Percentiles rank a stretch among this genome's conserved stretches.
Conservation (phyloP, 768 basidiomycete species). For the Termitomyces titanicus region DNA sequence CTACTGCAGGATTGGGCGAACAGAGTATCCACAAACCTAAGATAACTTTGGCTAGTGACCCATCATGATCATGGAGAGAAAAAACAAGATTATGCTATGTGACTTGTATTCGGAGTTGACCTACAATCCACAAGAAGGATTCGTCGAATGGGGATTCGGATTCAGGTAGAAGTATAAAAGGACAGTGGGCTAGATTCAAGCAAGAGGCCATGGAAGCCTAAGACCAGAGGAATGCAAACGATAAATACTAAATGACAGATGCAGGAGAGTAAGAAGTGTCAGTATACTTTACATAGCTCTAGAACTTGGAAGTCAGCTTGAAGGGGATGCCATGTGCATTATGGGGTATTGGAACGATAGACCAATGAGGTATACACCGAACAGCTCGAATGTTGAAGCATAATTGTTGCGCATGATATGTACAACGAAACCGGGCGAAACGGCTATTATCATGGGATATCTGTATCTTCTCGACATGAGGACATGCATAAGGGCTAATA, state of each 20-base stretch:
- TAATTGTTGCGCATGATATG: conserved; percentile 33
- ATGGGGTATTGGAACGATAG: conserved; percentile 30
- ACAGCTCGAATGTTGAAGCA: conserved; percentile 56
- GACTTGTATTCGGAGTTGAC: conserved; percentile 23
- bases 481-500: not conserved
- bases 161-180: conserved; percentile 70
- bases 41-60: conserved; percentile 41
- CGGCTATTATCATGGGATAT: conserved; percentile 33
- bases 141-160: conserved; percentile 44
- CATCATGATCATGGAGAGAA: conserved; percentile 46
- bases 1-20: conserved; percentile 21
- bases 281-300: no score
- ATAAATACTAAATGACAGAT: conserved; percentile 28
- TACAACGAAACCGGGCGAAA: conserved; percentile 42
- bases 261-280: conserved; percentile 1
- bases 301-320: not conserved
- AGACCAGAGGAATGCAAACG: conserved; percentile 31
- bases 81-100: conserved; percentile 55
- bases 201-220: conserved; percentile 35
- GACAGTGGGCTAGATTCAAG: conserved; percentile 44
- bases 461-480: conserved; percentile 17
- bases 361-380: conserved; percentile 61
- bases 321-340: not conserved
- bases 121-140: conserved; percentile 35
- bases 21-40: conserved; percentile 44